These are phyloP conservation scores for Akebia trifoliata DNA, from an alignment of 164 flowering plant genomes.

Conservation along the genomic window DNA sequence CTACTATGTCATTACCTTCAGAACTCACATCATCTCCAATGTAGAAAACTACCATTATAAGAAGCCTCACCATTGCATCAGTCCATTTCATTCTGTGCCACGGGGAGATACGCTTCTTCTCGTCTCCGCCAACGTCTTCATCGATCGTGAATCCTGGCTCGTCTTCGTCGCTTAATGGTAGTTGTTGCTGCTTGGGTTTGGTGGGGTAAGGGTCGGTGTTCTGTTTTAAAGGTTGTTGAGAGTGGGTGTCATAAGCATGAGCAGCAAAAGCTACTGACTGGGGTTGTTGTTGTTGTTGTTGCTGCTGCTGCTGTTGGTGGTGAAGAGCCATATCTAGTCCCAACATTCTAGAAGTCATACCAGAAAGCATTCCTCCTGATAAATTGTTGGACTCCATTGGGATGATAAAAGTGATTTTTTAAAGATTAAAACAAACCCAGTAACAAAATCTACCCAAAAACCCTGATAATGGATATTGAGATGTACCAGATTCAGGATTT, in stretches of 20 bases:
- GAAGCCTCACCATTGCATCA: conserved; percentile 57
- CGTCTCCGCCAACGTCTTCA: conserved; percentile 46
- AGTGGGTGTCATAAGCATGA: background rate
- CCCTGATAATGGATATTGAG: too few relatives aligned
- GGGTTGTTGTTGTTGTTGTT: conserved; percentile 12
- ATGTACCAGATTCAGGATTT: too few relatives aligned
- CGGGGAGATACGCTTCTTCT: conserved; percentile 39
- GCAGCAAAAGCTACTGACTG: conserved; percentile 15
- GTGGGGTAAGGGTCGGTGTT: background rate
- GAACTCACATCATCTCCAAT: conserved; percentile 32
- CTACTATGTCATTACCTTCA: too few relatives aligned
- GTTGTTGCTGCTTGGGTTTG: conserved; percentile 4
- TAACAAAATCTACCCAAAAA: too few relatives aligned
- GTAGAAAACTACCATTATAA: conserved; percentile 44
- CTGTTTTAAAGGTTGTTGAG: too few relatives aligned
- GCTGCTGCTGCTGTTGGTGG: conserved; percentile 11
- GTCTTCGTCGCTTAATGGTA: conserved; percentile 15
- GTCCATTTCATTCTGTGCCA: conserved; percentile 92
- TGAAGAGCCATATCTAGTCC: conserved; percentile 23
- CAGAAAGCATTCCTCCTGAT: conserved; percentile 8
- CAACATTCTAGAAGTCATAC: conserved; percentile 20
- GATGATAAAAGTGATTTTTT: too few relatives aligned
- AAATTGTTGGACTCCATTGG: too few relatives aligned
- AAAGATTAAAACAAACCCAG: too few relatives aligned
- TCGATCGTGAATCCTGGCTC: conserved; percentile 20